Base-by-base conservation (phyloP, 805 yeast species). In the Blastobotrys parvus region DNA sequence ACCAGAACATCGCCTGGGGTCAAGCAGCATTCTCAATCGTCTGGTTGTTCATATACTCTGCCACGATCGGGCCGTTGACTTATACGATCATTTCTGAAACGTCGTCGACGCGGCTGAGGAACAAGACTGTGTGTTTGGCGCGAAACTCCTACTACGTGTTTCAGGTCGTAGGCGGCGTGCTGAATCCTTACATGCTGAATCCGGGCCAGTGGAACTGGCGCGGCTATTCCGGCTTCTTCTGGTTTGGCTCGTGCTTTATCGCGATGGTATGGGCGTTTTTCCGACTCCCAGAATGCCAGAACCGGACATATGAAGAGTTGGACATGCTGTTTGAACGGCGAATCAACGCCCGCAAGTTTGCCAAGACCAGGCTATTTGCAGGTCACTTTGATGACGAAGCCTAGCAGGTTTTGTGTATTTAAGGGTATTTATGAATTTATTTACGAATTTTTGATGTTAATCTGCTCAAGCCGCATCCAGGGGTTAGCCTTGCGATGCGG, bases 241-340 rank as follows among this genome's bases (percentile, higher is more conserved):
- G 71, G 67, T 68, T 65, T 36, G 76, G 68, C 0, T 48, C 53
- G 6, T 54, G 60, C 21, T 31, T 61, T 4, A 3, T 56, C 3
- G 51, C 61, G n/a, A 15, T 68, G 6, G 48, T 60, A 33, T 74
- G 76, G 75, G 60, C 65, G 27, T 71, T 63, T 57, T 70, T 74
- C 58, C 69, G 72, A 36, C 62, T 77, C 41, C 84, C 85, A 8
- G 85, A 78, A 56, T 72, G 80, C 29, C 67, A 67, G 50, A 72
- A 70, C 35, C 67, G 78, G 57, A 74, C 82, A 0, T 76, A 65
- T 54, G 79, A 76, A 36, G 83, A 78, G 54, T 62, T 78, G 53
- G 82, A 77, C 58, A 61, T 63, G 40, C 60, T 78, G 58, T 78
- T 77, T 60, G 66, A 43, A 36, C 42, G 48, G 49, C 48, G 52